Percentiles rank a stretch among this genome's conserved stretches.
These are phyloP conservation scores for Corchorus olitorius DNA, from an alignment of 345 rosid genomes.

Conservation along the genomic window DNA sequence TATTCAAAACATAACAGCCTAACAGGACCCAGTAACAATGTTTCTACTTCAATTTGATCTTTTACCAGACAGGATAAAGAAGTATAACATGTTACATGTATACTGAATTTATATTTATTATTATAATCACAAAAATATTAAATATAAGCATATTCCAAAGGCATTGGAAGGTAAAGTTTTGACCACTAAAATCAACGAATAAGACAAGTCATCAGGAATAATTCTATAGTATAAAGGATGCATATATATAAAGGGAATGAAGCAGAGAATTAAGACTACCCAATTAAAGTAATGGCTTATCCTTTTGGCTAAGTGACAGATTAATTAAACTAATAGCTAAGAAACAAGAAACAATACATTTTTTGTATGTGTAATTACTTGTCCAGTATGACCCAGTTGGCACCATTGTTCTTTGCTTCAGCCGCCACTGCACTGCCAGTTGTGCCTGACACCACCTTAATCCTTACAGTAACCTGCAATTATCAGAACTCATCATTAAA, in stretches of 20 bases:
- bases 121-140: neutral
- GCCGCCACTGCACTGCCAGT: conserved; percentile 51
- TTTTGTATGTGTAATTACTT: conserved; percentile 60
- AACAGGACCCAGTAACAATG: neutral
- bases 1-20: neutral
- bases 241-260: neutral
- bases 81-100: neutral
- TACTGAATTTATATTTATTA: neutral
- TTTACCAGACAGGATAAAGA: conserved; percentile 3
- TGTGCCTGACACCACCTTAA: conserved; percentile 62
- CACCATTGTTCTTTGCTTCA: conserved; percentile 58
- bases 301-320: too few relatives aligned
- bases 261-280: conserved; percentile 16
- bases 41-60: neutral
- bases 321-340: conserved; percentile 24
- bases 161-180: neutral
- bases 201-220: conserved; percentile 10
- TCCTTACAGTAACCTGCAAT: conserved; percentile 64
- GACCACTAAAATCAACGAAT: neutral
- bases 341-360: conserved; percentile 61
- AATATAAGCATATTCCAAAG: neutral
- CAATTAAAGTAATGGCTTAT: conserved; percentile 27
- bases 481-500: neutral
- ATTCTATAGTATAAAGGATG: neutral
- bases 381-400: conserved; percentile 86